phyloP scores from a whole-genome alignment of 2,329 filamentous ascomycete genomes.

The Mycosphaerella sp. region DNA sequence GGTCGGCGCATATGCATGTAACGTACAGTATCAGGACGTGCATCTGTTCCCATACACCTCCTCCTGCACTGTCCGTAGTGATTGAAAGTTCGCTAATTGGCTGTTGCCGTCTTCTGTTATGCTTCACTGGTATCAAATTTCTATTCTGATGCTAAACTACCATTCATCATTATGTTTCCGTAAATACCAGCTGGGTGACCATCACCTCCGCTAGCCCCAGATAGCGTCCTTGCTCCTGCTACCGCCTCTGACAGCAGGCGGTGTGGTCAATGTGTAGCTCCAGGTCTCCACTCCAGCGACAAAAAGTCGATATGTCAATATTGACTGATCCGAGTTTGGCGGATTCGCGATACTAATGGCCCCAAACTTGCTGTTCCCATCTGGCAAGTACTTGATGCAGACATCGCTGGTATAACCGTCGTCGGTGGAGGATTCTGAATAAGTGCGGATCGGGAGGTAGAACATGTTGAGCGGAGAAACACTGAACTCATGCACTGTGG shows the following conservation, averaged over 20 bases:
- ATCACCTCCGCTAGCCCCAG: conserved; percentile 33
- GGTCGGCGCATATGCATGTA: too few relatives aligned
- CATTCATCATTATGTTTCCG: too few relatives aligned
- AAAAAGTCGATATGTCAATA: conserved; percentile 73
- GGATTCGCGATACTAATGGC: conserved; percentile 70
- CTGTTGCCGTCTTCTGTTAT: too few relatives aligned
- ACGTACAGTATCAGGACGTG: too few relatives aligned
- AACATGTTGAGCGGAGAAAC: conserved; percentile 91
- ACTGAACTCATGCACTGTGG: conserved; percentile 81
- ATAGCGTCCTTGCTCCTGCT: conserved; percentile 43
- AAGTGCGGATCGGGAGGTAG: conserved; percentile 77
- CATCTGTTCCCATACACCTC: too few relatives aligned
- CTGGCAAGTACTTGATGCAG: conserved; percentile 75
- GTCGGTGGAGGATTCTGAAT: conserved; percentile 53
- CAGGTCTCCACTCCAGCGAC: conserved; percentile 75
- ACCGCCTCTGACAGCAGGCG: conserved; percentile 37
- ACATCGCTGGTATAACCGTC: conserved; percentile 70
- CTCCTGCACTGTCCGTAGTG: too few relatives aligned
- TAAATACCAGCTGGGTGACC: too few relatives aligned
- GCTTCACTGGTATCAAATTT: too few relatives aligned
- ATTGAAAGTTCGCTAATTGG: too few relatives aligned
- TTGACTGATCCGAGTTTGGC: conserved; percentile 59
- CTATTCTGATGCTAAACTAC: too few relatives aligned
- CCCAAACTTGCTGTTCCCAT: conserved; percentile 85
- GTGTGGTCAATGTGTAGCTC: conserved; percentile 51